Conservation (phyloP, 495 filamentous ascomycete species). For the Halenospora varia region DNA sequence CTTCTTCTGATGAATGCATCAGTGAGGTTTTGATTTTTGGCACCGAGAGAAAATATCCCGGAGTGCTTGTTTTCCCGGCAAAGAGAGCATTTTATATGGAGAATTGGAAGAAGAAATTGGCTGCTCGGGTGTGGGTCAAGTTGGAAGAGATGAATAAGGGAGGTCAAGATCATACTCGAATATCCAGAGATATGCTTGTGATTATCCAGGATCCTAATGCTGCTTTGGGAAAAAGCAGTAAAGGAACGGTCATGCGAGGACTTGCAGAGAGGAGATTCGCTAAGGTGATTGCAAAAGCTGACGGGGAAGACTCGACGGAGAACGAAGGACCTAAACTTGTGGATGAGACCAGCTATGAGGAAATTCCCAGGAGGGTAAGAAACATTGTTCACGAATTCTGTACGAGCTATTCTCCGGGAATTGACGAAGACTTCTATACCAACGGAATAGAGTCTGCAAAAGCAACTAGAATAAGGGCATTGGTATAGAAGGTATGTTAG, state of each 20-base stretch:
- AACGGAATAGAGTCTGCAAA: conserved; percentile 26
- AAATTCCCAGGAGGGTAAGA: conserved; percentile 8
- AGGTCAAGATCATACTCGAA: conserved; percentile 37
- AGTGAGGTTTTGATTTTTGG: conserved; percentile 46
- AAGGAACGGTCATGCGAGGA: conserved; percentile 46
- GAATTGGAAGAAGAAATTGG: neutral
- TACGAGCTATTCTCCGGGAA: conserved; percentile 11
- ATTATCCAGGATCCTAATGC: conserved; percentile 26
- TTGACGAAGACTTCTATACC: conserved; percentile 26
- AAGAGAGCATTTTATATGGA: neutral
- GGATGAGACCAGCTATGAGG: too few species aligned
- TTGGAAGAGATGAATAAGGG: conserved; percentile 36
- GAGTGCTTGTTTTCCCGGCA: conserved; percentile 38
- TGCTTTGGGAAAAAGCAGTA: conserved; percentile 46
- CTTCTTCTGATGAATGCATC: conserved; percentile 27
- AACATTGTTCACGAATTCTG: conserved; percentile 27
- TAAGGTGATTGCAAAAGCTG: conserved; percentile 37
- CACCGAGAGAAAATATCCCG: conserved; percentile 37
- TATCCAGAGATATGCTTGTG: conserved; percentile 42
- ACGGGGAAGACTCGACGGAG: conserved; percentile 13
- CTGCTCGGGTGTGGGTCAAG: conserved; percentile 29
- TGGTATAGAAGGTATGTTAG: conserved; percentile 15
- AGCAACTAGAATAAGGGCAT: conserved; percentile 23
- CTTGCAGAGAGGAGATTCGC: conserved; percentile 36
- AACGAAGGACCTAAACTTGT: neutral